These are phyloP conservation scores for Zasmidium citrigriseum DNA, from an alignment of 2,329 filamentous ascomycete genomes.

Conservation along the genomic window DNA sequence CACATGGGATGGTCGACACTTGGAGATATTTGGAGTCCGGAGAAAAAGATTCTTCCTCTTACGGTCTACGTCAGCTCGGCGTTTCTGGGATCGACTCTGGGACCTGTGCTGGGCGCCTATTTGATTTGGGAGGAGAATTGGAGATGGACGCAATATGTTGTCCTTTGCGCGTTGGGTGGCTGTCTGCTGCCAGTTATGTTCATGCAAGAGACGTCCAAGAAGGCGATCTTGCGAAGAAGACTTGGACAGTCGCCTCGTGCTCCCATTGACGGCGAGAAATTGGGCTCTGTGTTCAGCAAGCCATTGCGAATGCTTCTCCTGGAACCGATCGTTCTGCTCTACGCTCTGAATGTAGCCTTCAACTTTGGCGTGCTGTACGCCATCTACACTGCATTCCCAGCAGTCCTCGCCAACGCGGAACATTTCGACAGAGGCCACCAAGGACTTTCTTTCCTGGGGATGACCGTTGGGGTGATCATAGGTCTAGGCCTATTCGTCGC, in stretches of 20 bases:
- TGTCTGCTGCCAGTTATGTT: constrained; percentile 39
- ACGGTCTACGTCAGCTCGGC: constrained; percentile 36
- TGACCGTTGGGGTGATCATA: constrained; percentile 32
- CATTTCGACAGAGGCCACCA: constrained; percentile 33
- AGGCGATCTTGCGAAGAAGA: constrained; percentile 40
- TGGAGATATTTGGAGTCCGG: constrained; percentile 38
- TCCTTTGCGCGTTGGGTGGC: constrained; percentile 39
- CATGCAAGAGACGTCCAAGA: constrained; percentile 56
- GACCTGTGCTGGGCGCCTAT: constrained; percentile 45
- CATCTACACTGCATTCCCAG: constrained; percentile 22
- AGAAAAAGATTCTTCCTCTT: constrained; percentile 32
- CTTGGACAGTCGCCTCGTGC: constrained; percentile 6
- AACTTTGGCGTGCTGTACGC: constrained; percentile 25
- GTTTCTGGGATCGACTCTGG: constrained; percentile 39
- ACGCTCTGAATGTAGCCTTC: constrained; percentile 17
- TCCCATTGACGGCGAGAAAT: constrained; percentile 24
- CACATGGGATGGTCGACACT: constrained; percentile 40
- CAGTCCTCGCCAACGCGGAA: constrained; percentile 26
- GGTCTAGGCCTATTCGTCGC: constrained; percentile 33
- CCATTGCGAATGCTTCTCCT: constrained; percentile 28
- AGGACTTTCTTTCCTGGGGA: constrained; percentile 38
- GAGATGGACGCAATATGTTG: constrained; percentile 43
- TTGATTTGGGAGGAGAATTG: constrained; percentile 39
- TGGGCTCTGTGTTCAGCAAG: constrained; percentile 21
- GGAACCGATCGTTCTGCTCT: constrained; percentile 32